Evolutionary conservation across 1,284 basidiomycete genomes (phyloP).

Genomic region (Ustilago tritici): DNA sequence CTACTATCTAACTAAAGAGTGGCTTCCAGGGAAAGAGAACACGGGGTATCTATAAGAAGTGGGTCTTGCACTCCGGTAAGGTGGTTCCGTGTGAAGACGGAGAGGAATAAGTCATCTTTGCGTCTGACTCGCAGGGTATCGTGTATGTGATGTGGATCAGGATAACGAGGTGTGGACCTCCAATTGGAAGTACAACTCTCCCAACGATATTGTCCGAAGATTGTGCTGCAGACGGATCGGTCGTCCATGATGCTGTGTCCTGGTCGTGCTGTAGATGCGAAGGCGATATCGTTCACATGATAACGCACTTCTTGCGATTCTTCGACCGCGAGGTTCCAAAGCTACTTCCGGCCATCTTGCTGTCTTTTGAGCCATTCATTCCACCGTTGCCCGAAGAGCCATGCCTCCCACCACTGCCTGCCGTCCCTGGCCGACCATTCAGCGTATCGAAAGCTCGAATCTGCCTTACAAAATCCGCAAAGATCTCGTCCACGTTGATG

Average conservation of each 20-base stretch:
- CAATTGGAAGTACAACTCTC: too few relatives aligned
- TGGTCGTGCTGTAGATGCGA: background rate
- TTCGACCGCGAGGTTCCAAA: constrained; percentile 13
- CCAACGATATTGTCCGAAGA: too few relatives aligned
- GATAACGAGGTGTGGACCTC: too few relatives aligned
- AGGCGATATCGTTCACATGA: constrained; percentile 35
- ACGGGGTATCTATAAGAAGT: constrained; percentile 21
- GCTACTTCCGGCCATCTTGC: constrained; percentile 18
- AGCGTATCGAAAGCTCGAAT: constrained; percentile 51
- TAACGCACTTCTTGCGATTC: constrained; percentile 55
- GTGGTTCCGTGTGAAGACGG: too few relatives aligned
- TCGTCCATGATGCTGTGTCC: background rate
- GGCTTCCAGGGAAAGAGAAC: background rate
- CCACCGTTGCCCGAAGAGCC: constrained; percentile 9
- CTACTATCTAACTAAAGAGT: background rate
- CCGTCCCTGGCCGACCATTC: constrained; percentile 14
- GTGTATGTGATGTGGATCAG: background rate
- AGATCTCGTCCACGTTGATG: constrained; percentile 64
- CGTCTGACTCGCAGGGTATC: constrained; percentile 1
- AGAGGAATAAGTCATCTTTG: too few relatives aligned
- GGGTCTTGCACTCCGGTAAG: constrained; percentile 24
- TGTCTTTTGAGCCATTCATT: constrained; percentile 2
- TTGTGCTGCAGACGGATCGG: background rate
- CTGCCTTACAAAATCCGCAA: constrained; percentile 61
- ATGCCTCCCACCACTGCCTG: constrained; percentile 4